A percentile compares a stretch with the other conserved stretches of the same genome.
Conservation (phyloP, 148 eudicot genomes). For the Silene conica region DNA sequence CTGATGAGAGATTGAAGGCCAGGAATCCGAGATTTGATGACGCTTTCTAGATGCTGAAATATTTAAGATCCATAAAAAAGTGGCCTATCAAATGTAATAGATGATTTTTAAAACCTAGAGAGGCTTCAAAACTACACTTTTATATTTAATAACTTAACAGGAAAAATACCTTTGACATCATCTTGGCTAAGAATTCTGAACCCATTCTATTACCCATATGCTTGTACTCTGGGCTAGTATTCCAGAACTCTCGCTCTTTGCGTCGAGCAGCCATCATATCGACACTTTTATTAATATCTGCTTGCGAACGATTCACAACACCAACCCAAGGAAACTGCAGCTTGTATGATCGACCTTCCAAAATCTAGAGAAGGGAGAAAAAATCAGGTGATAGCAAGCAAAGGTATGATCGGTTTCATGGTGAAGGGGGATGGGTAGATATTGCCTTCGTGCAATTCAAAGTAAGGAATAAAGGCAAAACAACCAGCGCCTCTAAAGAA, state of each 20-base stretch:
- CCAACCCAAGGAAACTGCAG: constrained; percentile 96
- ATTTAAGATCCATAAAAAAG: constrained; percentile 19
- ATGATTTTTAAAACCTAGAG: background rate
- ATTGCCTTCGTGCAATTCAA: background rate
- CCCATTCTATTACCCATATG: constrained; percentile 93
- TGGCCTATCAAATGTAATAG: background rate
- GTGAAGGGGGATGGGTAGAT: background rate
- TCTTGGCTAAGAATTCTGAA: constrained; percentile 86
- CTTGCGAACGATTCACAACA: constrained; percentile 96
- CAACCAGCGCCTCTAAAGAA: background rate
- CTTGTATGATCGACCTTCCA: constrained; percentile 86
- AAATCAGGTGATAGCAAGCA: background rate
- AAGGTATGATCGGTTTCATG: background rate
- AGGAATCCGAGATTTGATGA: constrained; percentile 96
- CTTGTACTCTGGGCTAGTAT: constrained; percentile 70
- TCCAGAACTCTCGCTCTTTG: constrained; percentile 81
- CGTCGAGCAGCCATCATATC: constrained; percentile 95
- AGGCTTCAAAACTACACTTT: background rate
- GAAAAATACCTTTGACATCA: constrained; percentile 70
- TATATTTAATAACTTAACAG: background rate
- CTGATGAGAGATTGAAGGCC: constrained; percentile 92
- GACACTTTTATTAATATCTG: constrained; percentile 88
- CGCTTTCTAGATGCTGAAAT: constrained; percentile 87
- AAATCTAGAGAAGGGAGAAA: constrained; percentile 41
- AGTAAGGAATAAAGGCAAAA: background rate